Evolutionary conservation across 257 asterid genomes (phyloP).

Genomic region (Penstemon newberryi): DNA sequence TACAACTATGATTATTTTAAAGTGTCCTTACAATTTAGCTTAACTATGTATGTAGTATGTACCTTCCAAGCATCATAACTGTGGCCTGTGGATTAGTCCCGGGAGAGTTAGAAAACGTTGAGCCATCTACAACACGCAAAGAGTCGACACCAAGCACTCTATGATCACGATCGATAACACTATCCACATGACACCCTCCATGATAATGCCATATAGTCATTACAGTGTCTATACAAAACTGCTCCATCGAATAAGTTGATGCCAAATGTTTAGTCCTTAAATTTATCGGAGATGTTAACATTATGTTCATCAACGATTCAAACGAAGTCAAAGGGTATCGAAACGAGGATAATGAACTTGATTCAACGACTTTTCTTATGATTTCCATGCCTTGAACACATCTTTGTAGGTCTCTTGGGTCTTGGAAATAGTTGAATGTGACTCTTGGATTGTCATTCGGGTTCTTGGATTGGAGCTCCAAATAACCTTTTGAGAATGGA

Average conservation of each 20-base stretch:
- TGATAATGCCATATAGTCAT: constrained; percentile 88
- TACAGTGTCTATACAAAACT: constrained; percentile 68
- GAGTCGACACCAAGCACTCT: constrained; percentile 63
- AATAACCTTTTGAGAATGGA: constrained; percentile 64
- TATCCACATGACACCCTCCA: constrained; percentile 78
- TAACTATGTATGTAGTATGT: background rate
- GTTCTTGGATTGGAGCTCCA: constrained; percentile 54
- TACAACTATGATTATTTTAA: too few relatives aligned
- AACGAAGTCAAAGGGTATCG: constrained; percentile 46
- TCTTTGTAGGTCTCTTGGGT: constrained; percentile 60
- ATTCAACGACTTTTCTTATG: constrained; percentile 45
- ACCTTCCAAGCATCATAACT: constrained; percentile 96
- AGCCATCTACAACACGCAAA: constrained; percentile 74
- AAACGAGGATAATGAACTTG: constrained; percentile 41
- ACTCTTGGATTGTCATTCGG: constrained; percentile 71
- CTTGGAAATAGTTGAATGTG: constrained; percentile 75
- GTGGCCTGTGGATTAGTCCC: constrained; percentile 98
- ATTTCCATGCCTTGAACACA: constrained; percentile 66
- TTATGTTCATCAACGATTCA: constrained; percentile 37
- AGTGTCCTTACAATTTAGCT: too few relatives aligned
- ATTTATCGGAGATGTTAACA: constrained; percentile 46
- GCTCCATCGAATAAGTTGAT: constrained; percentile 50
- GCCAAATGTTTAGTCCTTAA: constrained; percentile 44
- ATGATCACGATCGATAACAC: constrained; percentile 64
- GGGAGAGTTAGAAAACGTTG: constrained; percentile 60